Base-by-base conservation (phyloP, 768 basidiomycete genomes). In the Suillus clintonianus region DNA sequence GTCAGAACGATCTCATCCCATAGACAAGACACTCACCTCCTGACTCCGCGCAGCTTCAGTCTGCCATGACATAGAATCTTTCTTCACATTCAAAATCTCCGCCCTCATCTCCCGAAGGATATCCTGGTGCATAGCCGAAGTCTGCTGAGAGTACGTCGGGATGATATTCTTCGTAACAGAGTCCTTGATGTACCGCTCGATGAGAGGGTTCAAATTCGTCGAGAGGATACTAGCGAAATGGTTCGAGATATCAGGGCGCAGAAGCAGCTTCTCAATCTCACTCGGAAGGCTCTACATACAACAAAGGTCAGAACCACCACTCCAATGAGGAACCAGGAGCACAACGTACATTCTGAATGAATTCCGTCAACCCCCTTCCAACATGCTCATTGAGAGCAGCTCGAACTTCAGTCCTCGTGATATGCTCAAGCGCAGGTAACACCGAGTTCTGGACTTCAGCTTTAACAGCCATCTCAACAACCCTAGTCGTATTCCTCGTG, bases 391-490 rank as follows among this genome's bases (percentile, higher is more conserved):
- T 90, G 65, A 95, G 80, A 13, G 90, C 91, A 5, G 85, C 77
- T 74, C 88, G 89, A 61, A 96, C 90, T 75, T 95, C 93, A 57
- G 77, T 86, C 77, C 88, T 90, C 10, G 92, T 94, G 72, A 94
- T 92, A 60, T 79, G 88, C 74, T 94, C 92, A 39, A 95, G 80
- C 9, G 92, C 85, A 5, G 94, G 94, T 22, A 94, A 80, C 14
- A 95, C 91, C 0, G 91, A 92, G 69, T 83, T 89, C 72, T 92
- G 92, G 17, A 95, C 89, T 72, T 94, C 93, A 59, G 79, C 82
- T 79, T 93, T 94, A 71, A 95, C 90, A 15, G 92, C 94, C 83
- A 90, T 84, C 78, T 95, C 94, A 50, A 95, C 94, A 55, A 94
- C 91, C 14, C 92, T 85, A 11, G 92, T 92, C 13, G 93, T 95